Conservation (phyloP, 116 monocot species). For the Papilionanthe hybrid region DNA sequence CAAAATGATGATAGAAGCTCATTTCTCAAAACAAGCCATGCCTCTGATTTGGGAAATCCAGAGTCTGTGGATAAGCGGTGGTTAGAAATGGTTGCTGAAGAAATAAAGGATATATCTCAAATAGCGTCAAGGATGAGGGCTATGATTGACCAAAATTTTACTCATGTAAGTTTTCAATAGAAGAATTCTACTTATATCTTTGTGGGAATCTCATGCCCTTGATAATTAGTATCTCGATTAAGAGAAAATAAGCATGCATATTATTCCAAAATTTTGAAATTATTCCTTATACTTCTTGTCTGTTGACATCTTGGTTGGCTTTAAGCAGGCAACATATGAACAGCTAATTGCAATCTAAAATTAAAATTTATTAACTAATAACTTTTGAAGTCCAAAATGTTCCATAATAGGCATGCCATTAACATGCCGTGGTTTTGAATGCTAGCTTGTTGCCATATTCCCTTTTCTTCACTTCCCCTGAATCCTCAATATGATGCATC, state of each 20-base stretch:
- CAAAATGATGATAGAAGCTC: slow-evolving; percentile 20
- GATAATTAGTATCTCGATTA: not conserved
- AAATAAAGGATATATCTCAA: slow-evolving; percentile 63
- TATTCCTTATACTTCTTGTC: not conserved
- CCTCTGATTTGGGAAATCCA: slow-evolving; percentile 35
- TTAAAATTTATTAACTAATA: not conserved
- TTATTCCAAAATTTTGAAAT: not conserved
- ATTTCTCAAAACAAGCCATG: slow-evolving; percentile 8
- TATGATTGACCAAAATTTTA: slow-evolving; percentile 43
- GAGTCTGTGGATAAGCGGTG: slow-evolving; percentile 32
- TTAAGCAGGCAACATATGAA: not conserved
- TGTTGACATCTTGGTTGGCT: not conserved
- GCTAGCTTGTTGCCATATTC: not conserved
- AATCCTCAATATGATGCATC: too few relatives aligned
- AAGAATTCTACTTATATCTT: not conserved
- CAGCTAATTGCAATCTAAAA: not conserved
- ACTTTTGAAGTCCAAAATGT: not conserved
- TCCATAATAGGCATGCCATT: not conserved
- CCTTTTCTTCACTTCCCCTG: too few relatives aligned
- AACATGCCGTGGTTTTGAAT: not conserved
- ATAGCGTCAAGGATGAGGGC: slow-evolving; percentile 46
- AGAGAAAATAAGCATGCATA: not conserved
- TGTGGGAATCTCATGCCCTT: not conserved
- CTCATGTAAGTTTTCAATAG: slow-evolving; percentile 33
- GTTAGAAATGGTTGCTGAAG: slow-evolving; percentile 44